Percentiles rank a stretch among this genome's conserved stretches.
Evolutionary conservation across 164 flowering plant genomes (phyloP).

Genomic region (Kalanchoe fedtschenkoi): DNA sequence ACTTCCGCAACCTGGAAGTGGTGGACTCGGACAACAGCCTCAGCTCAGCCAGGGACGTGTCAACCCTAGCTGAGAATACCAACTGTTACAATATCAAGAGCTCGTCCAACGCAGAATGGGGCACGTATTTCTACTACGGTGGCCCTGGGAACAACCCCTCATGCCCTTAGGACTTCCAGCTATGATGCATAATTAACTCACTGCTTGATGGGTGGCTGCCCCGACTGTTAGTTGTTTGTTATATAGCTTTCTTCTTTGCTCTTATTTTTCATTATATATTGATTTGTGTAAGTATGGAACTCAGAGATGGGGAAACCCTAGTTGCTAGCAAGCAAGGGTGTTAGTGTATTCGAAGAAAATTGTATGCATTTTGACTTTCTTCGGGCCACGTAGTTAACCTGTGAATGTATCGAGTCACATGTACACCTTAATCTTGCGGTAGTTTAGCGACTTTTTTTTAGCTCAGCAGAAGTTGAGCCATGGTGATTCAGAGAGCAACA

Average conservation of each 20-base stretch:
- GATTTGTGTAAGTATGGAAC: neutral
- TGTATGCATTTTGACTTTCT: neutral
- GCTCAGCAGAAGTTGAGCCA: too few relatives aligned
- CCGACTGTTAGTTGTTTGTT: neutral
- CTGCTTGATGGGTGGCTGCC: too few relatives aligned
- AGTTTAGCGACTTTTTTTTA: too few relatives aligned
- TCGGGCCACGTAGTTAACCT: neutral
- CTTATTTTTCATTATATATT: neutral
- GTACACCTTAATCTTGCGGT: too few relatives aligned
- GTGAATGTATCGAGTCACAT: neutral
- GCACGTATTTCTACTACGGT: constrained; percentile 85
- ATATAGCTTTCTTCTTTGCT: neutral
- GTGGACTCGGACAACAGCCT: constrained; percentile 90
- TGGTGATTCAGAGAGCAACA: too few relatives aligned
- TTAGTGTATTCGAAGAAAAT: neutral
- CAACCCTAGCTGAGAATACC: constrained; percentile 75
- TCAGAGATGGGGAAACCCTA: neutral
- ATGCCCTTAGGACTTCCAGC: constrained; percentile 40
- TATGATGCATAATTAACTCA: too few relatives aligned
- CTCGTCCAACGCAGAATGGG: constrained; percentile 67
- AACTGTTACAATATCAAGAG: constrained; percentile 82
- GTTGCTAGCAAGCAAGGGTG: neutral
- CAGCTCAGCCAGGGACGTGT: constrained; percentile 42
- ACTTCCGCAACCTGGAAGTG: constrained; percentile 77
- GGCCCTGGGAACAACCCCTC: constrained; percentile 80